Conservation (phyloP, 306 rosid species). For the Cercis canadensis region DNA sequence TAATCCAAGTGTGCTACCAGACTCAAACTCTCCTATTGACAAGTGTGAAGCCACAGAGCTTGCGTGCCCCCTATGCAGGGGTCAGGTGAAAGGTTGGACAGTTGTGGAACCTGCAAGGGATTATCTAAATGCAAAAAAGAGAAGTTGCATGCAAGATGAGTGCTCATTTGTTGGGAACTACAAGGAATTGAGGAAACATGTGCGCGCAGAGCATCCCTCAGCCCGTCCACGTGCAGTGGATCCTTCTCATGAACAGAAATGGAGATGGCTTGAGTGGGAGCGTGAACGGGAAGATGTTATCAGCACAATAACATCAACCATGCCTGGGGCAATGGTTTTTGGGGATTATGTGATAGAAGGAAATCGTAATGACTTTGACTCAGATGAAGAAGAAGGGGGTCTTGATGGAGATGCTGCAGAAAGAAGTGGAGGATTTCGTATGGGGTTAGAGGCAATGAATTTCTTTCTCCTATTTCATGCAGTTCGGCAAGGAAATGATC, state of each 20-base stretch:
- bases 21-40: slow-evolving; percentile 46
- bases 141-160: slow-evolving; percentile 91
- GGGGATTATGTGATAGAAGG: slow-evolving; percentile 96
- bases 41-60: slow-evolving; percentile 63
- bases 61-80: slow-evolving; percentile 83
- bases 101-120: slow-evolving; percentile 93
- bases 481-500: slow-evolving; percentile 70
- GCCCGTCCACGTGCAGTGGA: slow-evolving; percentile 89
- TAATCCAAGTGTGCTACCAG: slow-evolving; percentile 49
- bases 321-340: slow-evolving; percentile 91
- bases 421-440: slow-evolving; percentile 63
- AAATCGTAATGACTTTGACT: slow-evolving; percentile 56
- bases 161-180: slow-evolving; percentile 86
- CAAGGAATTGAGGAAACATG: slow-evolving; percentile 89
- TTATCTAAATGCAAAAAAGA: slow-evolving; percentile 77
- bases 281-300: slow-evolving; percentile 93
- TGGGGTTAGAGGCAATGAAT: slow-evolving; percentile 86
- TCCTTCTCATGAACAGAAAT: slow-evolving; percentile 84
- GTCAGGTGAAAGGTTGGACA: slow-evolving; percentile 98
- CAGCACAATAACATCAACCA: slow-evolving; percentile 88
- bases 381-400: slow-evolving; percentile 72
- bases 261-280: slow-evolving; percentile 97
- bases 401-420: slow-evolving; percentile 57
- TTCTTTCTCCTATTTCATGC: slow-evolving; percentile 87
- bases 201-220: slow-evolving; percentile 79